Evolutionary conservation across 352 stramenopile species (phyloP).

Genomic region (Pythium guiyangense): DNA sequence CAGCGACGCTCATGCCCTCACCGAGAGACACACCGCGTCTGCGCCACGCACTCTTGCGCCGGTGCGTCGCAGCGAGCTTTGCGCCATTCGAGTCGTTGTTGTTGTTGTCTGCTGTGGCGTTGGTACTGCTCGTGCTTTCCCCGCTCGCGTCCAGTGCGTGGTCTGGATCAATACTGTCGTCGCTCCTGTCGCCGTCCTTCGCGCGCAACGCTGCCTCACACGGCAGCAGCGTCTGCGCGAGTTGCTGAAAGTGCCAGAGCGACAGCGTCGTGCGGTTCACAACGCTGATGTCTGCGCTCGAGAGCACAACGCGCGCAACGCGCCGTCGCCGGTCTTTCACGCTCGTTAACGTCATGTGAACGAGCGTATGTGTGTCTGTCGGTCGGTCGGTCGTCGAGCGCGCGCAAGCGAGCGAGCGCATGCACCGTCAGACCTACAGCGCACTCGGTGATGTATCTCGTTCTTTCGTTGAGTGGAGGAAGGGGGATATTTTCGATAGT

Average conservation of each 20-base stretch:
- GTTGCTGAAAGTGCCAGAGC: conserved; percentile 76
- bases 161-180: background rate
- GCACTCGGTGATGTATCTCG: too few species aligned
- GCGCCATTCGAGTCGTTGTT: conserved; percentile 2
- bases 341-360: background rate
- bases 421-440: too few species aligned
- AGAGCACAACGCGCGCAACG: conserved; percentile 54
- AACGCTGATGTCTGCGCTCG: conserved; percentile 53
- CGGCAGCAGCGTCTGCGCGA: conserved; percentile 47
- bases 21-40: conserved; percentile 34
- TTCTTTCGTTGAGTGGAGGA: too few species aligned
- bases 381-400: too few species aligned
- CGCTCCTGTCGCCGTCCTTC: background rate
- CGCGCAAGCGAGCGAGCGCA: too few species aligned
- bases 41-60: conserved; percentile 4
- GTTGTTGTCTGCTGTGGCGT: conserved; percentile 12
- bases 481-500: too few species aligned
- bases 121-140: background rate
- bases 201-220: background rate
- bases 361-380: background rate
- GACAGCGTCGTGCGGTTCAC: conserved; percentile 74
- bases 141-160: background rate
- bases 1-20: conserved; percentile 69
- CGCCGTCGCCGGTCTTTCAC: conserved; percentile 13
- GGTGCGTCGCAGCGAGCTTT: background rate